Evolutionary conservation across 257 asterid genomes (phyloP), one percentile per base, ranked within the genome.

Genomic region (Phtheirospermum japonicum): DNA sequence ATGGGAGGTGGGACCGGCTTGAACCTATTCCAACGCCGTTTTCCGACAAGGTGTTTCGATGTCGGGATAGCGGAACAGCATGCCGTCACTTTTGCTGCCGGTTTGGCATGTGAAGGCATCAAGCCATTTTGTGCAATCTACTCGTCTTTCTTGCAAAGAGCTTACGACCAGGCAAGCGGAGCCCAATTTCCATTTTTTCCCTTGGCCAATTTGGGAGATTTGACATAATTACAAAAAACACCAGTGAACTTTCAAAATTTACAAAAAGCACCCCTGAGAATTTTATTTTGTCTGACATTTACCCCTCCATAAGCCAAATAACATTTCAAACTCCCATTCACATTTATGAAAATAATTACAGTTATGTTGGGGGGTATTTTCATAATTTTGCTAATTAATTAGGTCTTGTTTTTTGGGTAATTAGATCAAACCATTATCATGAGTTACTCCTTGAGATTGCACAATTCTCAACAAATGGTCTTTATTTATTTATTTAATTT

Each of bases 1-100:
- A 91, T 91, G 98, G 98, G 96, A 48, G 96, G 98, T 37, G 96
- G 96, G 66, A 88, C 98, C 0, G 96, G 98, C 3, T 67, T 88
- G 83, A 91, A 91, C 73, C 84, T 84, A 65, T 91, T 91, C 83
- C 83, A 75, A 57, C 92, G 89, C 10, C 88, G 94, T 40, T 91
- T 91, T 66, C 96, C 98, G 0, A 75, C 73, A 0, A 64, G 94
- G 37, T 91, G 98, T 50, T 91, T 86, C 42, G 98, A 91, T 66
- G 96, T 91, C 17, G 96, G 98, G 42, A 88, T 91, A 68, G 98
- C 98, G 9, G 98, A 91, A 75, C 98, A 88, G 51, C 96, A 91
- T 53, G 98, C 96, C 0, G 95, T 88, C 10, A 91, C 98, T 59
- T 91, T 91, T 70, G 98, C 96, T 52, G 98, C 96, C 4, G 96